Evolutionary conservation across 768 basidiomycete genomes (phyloP).

Genomic region (Strobilomyces dryophilus): DNA sequence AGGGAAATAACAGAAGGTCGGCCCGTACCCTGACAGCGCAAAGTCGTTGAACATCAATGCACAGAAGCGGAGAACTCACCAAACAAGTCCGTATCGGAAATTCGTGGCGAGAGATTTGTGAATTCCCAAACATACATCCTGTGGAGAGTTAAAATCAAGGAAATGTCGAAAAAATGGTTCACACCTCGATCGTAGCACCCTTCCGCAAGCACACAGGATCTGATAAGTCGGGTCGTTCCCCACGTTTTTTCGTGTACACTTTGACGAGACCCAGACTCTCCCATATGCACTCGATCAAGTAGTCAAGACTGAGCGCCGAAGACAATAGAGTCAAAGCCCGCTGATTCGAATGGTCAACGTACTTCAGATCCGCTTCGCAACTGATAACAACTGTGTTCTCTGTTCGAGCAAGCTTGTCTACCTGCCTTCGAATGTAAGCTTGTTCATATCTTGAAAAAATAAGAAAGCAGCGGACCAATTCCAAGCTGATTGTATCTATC

Average conservation of each 20-base stretch:
- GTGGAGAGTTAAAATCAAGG: background rate
- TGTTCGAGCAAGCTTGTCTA: conserved; percentile 79
- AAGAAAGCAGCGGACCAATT: conserved; percentile 38
- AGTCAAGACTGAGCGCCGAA: conserved; percentile 48
- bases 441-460: background rate
- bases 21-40: conserved; percentile 24
- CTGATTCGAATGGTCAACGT: conserved; percentile 15
- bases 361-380: conserved; percentile 94
- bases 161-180: background rate
- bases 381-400: conserved; percentile 91
- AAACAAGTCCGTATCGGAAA: conserved; percentile 93
- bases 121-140: conserved; percentile 90
- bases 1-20: background rate
- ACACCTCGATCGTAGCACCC: conserved; percentile 90
- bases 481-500: conserved; percentile 82
- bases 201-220: conserved; percentile 90
- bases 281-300: conserved; percentile 76
- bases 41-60: background rate
- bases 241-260: conserved; percentile 96
- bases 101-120: conserved; percentile 86
- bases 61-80: conserved; percentile 43
- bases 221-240: conserved; percentile 84
- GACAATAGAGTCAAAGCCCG: background rate
- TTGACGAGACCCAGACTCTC: conserved; percentile 78
- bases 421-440: conserved; percentile 21